These are phyloP conservation scores for Microglena sp. DNA, from an alignment of 139 green algal genomes.

Conservation along the genomic window DNA sequence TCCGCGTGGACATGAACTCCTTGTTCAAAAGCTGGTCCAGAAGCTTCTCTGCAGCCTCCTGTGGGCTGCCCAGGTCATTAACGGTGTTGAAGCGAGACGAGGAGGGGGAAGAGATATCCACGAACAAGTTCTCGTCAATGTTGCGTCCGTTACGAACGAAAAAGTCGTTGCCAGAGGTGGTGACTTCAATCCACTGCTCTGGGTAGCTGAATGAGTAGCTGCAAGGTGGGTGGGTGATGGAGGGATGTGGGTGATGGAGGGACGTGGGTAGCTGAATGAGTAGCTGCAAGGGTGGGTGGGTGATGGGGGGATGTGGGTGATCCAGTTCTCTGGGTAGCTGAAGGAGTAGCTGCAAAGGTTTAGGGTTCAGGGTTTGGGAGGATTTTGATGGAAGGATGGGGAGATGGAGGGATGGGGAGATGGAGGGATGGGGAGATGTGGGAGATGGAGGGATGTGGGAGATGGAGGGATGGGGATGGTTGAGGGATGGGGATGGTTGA, in stretches of 20 bases:
- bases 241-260: no score
- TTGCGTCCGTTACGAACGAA: constrained; percentile 78
- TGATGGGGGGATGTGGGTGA: no score
- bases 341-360: no score
- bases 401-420: no score
- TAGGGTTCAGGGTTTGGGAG: no score
- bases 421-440: no score
- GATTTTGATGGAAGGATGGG: no score
- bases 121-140: constrained; percentile 86
- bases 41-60: constrained; percentile 54
- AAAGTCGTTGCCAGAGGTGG: constrained; percentile 76
- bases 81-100: constrained; percentile 56
- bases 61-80: constrained; percentile 66
- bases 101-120: constrained; percentile 82
- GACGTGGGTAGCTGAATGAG: constrained; percentile 68
- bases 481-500: no score
- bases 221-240: no score
- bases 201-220: constrained; percentile 78
- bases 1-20: constrained; percentile 93
- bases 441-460: no score
- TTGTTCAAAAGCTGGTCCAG: constrained; percentile 69
- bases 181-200: constrained; percentile 39
- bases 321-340: constrained; percentile 65
- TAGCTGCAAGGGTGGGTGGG: no score
- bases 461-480: no score